phyloP scores from a whole-genome alignment of 306 rosid genomes.

The Pterocarpus macrocarpus region DNA sequence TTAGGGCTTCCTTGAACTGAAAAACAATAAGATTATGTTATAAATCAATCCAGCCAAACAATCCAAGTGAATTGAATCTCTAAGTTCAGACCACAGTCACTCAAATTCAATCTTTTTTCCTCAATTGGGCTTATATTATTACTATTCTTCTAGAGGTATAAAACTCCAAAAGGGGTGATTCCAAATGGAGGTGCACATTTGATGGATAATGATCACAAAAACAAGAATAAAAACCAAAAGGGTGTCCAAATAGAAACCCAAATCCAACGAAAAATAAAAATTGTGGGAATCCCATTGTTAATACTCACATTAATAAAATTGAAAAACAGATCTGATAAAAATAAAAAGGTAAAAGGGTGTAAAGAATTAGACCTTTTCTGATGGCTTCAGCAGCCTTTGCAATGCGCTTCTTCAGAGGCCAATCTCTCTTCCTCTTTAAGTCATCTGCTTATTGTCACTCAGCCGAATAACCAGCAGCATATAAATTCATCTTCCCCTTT shows the following conservation, averaged over 20 bases:
- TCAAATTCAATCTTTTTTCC: neutral
- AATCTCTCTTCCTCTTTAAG: constrained; percentile 78
- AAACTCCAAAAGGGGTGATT: constrained; percentile 22
- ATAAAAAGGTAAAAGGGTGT: neutral
- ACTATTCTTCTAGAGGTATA: neutral
- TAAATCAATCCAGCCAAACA: constrained; percentile 12
- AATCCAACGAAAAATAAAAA: neutral
- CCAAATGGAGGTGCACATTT: neutral
- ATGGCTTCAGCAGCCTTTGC: constrained; percentile 90
- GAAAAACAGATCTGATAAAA: neutral
- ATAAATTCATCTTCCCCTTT: constrained; percentile 61
- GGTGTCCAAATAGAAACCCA: constrained; percentile 7
- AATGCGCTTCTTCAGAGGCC: constrained; percentile 83
- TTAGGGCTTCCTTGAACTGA: neutral
- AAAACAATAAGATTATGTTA: constrained; percentile 10
- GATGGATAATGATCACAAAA: neutral
- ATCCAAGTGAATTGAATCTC: neutral
- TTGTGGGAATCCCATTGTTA: neutral
- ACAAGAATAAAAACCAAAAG: constrained; percentile 20
- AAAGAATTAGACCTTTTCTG: constrained; percentile 65
- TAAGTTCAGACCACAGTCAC: neutral
- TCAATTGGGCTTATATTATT: constrained; percentile 9
- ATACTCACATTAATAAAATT: neutral
- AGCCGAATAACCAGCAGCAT: constrained; percentile 72
- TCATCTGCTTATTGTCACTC: constrained; percentile 60